phyloP scores from a whole-genome alignment of 768 basidiomycete species.

The Calocera viscosa region DNA sequence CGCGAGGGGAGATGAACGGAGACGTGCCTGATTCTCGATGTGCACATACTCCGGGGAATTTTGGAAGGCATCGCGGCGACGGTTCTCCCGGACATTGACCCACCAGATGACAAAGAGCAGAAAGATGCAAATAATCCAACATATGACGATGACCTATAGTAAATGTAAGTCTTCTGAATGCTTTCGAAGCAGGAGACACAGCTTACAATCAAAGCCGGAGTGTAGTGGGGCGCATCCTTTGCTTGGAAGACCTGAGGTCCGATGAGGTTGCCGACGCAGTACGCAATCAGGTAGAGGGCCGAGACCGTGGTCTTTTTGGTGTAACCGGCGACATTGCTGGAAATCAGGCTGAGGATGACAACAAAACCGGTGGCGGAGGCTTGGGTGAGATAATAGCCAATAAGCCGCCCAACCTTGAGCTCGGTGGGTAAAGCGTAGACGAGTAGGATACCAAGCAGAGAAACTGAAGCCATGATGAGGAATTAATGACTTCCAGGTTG shows the following conservation, averaged over 20 bases:
- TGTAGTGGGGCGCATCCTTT: slow-evolving; percentile 37
- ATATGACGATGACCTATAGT: neutral
- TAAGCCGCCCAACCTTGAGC: neutral
- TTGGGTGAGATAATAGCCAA: neutral
- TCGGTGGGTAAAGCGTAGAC: neutral
- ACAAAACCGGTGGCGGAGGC: slow-evolving; percentile 18
- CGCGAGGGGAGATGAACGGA: no score
- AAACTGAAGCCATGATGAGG: no score
- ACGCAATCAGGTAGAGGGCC: slow-evolving; percentile 37
- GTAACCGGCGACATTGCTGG: slow-evolving; percentile 36
- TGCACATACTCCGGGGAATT: neutral
- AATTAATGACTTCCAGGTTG: no score
- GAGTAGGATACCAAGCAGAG: neutral
- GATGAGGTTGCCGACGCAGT: slow-evolving; percentile 41
- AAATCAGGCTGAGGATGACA: slow-evolving; percentile 37
- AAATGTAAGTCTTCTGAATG: no score
- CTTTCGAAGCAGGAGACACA: neutral
- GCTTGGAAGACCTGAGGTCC: slow-evolving; percentile 39
- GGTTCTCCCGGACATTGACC: neutral
- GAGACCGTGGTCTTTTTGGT: slow-evolving; percentile 36
- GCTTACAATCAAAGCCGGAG: slow-evolving; percentile 15
- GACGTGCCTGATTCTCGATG: neutral
- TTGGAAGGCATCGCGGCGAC: neutral
- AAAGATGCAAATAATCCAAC: neutral
- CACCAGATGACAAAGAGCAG: neutral